Evolutionary conservation across 2,329 filamentous ascomycete species (phyloP), one percentile per base, ranked within the genome.

Genomic region (Penicillium oxalicum): DNA sequence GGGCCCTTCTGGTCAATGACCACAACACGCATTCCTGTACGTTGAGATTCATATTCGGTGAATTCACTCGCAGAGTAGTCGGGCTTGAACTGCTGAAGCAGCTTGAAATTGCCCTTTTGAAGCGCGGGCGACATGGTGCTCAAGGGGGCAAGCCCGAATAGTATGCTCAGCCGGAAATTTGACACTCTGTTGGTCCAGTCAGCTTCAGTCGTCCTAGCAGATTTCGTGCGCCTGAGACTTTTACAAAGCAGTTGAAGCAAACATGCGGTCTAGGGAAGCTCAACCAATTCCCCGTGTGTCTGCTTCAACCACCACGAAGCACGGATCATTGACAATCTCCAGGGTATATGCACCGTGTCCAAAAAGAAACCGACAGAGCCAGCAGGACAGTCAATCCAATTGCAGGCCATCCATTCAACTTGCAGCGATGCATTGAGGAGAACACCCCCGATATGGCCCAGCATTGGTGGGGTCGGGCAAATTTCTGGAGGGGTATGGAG

Each of bases 1-100:
- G 93, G 93, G 0, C 93, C 91, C 66, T 93, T 83, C 59, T 90
- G 85, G 66, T 97, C 87, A 58, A 94, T 89, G 43, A 96, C 88
- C 36, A 95, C 83, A 32, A 95, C 87, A 59, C 91, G 86, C 88
- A 98, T 93, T 45, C 93, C 93, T 54, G 91, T 98, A 55, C 89
- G 80, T 60, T 89, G 83, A 5, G 93, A 98, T 64, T 94, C 89
- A 87, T 98, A 98, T 68, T 96, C 91, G 24, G 89, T 91, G 69
- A 98, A 87, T 47, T 79, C 82, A 54, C 87, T 87, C 9, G 91
- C 87, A 9, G 91, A 89, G 74, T 96, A 98, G 65, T 96, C 88
- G 6, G 88, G 86, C 57, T 86, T 79, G 73, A 98, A 95, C 63
- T 81, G 83, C 65, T 95, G 89, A 42, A 95, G 77, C 61, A 84